phyloP scores from a whole-genome alignment of 768 basidiomycete genomes.

The Phanerochaete sordida region DNA sequence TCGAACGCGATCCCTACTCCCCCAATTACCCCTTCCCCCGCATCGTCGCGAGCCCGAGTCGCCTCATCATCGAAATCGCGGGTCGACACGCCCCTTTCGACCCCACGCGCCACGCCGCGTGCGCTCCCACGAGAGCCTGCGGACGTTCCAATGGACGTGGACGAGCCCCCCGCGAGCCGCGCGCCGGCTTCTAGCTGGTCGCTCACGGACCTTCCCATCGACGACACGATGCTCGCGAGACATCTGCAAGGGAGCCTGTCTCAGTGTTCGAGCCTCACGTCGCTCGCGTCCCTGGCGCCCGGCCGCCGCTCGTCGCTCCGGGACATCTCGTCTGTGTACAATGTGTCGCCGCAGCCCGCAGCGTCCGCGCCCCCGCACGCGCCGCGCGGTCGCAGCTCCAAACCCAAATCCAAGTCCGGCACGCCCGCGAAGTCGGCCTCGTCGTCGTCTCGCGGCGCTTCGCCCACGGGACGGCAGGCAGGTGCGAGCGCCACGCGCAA shows the following conservation, averaged over 20 bases:
- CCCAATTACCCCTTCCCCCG: not conserved
- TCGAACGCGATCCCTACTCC: not conserved
- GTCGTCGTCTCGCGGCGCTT: not conserved
- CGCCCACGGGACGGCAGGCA: not conserved
- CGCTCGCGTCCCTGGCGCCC: not conserved
- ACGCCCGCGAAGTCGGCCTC: too few relatives aligned
- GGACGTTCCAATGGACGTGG: not conserved
- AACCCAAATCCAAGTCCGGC: too few relatives aligned
- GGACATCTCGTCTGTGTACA: not conserved
- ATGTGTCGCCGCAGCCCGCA: not conserved
- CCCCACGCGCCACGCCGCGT: not conserved
- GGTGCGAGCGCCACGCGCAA: not conserved
- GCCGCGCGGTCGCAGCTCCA: not conserved
- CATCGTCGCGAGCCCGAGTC: not conserved
- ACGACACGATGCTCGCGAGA: too few relatives aligned
- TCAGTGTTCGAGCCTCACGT: conserved; percentile 1
- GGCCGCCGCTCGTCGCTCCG: not conserved
- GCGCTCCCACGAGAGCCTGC: not conserved
- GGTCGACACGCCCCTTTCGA: not conserved
- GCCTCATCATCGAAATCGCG: not conserved
- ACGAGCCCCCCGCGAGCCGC: not conserved
- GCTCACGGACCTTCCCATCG: too few relatives aligned
- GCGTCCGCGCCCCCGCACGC: not conserved
- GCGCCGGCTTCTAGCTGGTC: not conserved
- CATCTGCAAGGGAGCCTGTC: not conserved